Percentiles rank a stretch among this genome's conserved stretches.
These are phyloP conservation scores for Cylindrotheca closterium DNA, from an alignment of 108 stramenopile species.

Conservation along the genomic window DNA sequence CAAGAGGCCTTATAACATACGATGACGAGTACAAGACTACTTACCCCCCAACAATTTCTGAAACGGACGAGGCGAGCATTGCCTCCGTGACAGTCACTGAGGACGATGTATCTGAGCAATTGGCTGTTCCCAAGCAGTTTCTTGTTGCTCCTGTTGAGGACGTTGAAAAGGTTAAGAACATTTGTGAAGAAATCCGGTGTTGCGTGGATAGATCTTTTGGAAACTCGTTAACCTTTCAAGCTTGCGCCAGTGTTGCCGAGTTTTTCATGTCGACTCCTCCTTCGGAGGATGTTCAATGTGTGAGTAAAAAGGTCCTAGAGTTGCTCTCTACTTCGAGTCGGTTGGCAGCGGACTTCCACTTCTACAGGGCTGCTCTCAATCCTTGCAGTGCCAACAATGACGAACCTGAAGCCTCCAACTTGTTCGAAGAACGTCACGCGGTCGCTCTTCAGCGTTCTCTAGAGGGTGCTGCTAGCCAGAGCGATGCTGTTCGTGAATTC, in stretches of 20 bases:
- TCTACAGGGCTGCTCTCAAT: constrained; percentile 52
- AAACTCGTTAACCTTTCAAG: constrained; percentile 14
- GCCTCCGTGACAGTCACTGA: neutral
- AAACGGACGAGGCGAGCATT: constrained; percentile 38
- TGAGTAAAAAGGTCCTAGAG: constrained; percentile 32
- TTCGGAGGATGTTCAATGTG: constrained; percentile 18
- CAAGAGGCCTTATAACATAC: constrained; percentile 51
- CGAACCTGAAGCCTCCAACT: neutral
- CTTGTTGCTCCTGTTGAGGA: constrained; percentile 21
- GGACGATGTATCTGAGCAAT: neutral
- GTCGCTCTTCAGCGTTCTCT: constrained; percentile 17
- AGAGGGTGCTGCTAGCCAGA: constrained; percentile 21
- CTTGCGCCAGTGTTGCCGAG: constrained; percentile 40
- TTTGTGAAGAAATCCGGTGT: constrained; percentile 18
- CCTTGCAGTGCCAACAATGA: constrained; percentile 16
- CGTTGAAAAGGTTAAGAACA: constrained; percentile 9
- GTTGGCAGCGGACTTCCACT: constrained; percentile 45
- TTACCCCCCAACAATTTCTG: constrained; percentile 18
- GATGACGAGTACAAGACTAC: constrained; percentile 54
- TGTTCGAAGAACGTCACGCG: constrained; percentile 13
- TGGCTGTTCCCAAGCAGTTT: constrained; percentile 7
- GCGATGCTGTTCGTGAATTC: constrained; percentile 54
- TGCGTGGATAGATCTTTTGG: neutral
- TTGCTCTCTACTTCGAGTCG: constrained; percentile 35
- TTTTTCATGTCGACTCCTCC: constrained; percentile 66